These are phyloP conservation scores for Chalciporus piperatus DNA, from an alignment of 768 basidiomycete species.

Conservation along the genomic window DNA sequence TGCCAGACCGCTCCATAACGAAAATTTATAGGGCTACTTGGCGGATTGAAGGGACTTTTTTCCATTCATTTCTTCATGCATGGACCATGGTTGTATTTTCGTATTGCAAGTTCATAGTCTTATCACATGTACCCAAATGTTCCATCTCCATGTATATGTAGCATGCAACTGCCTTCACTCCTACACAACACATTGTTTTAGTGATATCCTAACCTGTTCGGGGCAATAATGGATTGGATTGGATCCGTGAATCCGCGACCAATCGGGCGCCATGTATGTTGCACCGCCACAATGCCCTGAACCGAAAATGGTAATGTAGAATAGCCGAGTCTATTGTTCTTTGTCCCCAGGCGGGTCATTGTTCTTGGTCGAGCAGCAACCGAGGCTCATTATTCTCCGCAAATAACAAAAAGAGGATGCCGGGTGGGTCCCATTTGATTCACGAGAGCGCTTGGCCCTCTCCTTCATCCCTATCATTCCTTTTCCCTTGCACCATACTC, in stretches of 20 bases:
- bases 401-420: conserved; percentile 31
- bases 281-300: conserved; percentile 13
- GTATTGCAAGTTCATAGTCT: conserved; percentile 9
- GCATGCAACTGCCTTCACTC: not conserved
- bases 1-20: not conserved
- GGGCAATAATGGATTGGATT: not conserved
- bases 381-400: conserved; percentile 22
- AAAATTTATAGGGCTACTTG: not conserved
- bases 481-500: conserved; percentile 19
- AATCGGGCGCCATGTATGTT: too few species aligned
- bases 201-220: too few species aligned
- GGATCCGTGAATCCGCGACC: too few species aligned
- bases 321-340: conserved; percentile 28
- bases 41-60: not conserved
- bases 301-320: conserved; percentile 8
- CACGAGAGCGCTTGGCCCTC: conserved; percentile 23
- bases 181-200: not conserved
- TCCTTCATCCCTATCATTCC: conserved; percentile 13
- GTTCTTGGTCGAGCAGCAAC: conserved; percentile 26
- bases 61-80: not conserved
- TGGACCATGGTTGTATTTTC: conserved; percentile 16
- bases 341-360: conserved; percentile 14
- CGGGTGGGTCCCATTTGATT: not conserved
- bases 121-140: not conserved
- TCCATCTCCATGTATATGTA: conserved; percentile 12